Conservation (phyloP, 768 basidiomycete genomes). For the Scleroderma bovista region DNA sequence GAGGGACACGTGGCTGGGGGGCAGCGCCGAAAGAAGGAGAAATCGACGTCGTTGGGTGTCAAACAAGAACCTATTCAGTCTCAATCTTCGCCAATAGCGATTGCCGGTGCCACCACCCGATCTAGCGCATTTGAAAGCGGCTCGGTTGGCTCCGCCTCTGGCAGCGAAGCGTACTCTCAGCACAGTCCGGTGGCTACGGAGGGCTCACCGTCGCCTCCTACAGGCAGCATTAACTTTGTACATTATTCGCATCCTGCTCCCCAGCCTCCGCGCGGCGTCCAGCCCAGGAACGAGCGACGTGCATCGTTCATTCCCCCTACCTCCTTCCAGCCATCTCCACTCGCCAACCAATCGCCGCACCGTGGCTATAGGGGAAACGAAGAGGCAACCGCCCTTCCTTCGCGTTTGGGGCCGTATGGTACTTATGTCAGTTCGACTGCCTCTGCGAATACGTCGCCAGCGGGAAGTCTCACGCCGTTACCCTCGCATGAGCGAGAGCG, state of each 20-base stretch:
- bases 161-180: conserved; percentile 50
- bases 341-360: conserved; percentile 23
- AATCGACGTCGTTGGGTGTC: conserved; percentile 26
- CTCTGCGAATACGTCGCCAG: conserved; percentile 26
- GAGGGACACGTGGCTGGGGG: conserved; percentile 52
- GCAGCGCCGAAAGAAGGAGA: conserved; percentile 62
- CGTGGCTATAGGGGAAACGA: conserved; percentile 33
- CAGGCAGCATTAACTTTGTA: conserved; percentile 48
- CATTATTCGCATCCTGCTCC: conserved; percentile 44
- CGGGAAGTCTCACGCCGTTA: conserved; percentile 21
- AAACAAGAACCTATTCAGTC: conserved; percentile 23
- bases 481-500: conserved; percentile 54
- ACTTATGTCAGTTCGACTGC: conserved; percentile 36
- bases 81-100: conserved; percentile 32
- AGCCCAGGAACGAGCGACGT: conserved; percentile 25
- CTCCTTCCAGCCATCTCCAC: conserved; percentile 38
- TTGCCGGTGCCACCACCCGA: conserved; percentile 44
- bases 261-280: conserved; percentile 29
- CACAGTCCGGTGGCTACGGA: conserved; percentile 36
- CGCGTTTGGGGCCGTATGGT: conserved; percentile 28
- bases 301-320: conserved; percentile 19
- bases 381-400: conserved; percentile 33
- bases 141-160: conserved; percentile 50
- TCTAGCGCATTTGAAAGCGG: conserved; percentile 44
- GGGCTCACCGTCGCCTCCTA: conserved; percentile 67